Evolutionary conservation across 2,329 filamentous ascomycete species (phyloP), one percentile per base, ranked within the genome.

Genomic region (Cladosporium austrohemisphaericum): DNA sequence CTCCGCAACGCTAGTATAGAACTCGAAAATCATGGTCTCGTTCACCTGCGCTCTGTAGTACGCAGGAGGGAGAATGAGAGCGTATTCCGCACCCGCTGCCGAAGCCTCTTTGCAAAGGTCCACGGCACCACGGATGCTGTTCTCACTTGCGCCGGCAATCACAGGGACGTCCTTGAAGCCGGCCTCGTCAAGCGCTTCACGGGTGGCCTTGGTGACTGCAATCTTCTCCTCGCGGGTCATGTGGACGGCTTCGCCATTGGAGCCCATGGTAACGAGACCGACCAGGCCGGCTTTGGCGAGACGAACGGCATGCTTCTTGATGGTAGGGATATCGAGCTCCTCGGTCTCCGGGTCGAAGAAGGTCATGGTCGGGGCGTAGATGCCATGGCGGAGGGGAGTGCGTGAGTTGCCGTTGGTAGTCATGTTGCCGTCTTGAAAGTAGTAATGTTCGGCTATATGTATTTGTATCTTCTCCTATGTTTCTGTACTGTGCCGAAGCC

Each of bases 361-460:
- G 62, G 88, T 94, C 83, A 93, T 88, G 53, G 86, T 92, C 20
- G 89, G 89, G 52, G 86, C 86, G 69, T 93, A 94, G 66, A 93
- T 90, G 66, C 88, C 88, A 62, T 85, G 84, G 36, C 86, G 85
- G 49, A 94, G 79, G 55, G 84, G 76, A n/a, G 74, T 77, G 52
- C 68, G 55, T 26, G 49, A 41, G 13, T 45, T 25, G 47, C 54
- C 55, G 45, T 57, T 61, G 49, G 64, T 50, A 50, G 58, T 64
- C 69, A 63, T 71, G 13, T 36, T 54, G 52, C 19, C n/a, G 18
- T 29, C 29, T 25, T 13, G n/a, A 18, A 43, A 11, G 4, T 16
- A 13, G 18, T 47, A 26, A 16, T 51, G 32, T 19, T 36, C 16
- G 32, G 32, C 18, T 36, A 36, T 36, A 13, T 10, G 20, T 26